A percentile compares a stretch with the other conserved stretches of the same genome.
Conservation (phyloP, 1,139 yeast species). For the Hanseniaspora gamundiae region DNA sequence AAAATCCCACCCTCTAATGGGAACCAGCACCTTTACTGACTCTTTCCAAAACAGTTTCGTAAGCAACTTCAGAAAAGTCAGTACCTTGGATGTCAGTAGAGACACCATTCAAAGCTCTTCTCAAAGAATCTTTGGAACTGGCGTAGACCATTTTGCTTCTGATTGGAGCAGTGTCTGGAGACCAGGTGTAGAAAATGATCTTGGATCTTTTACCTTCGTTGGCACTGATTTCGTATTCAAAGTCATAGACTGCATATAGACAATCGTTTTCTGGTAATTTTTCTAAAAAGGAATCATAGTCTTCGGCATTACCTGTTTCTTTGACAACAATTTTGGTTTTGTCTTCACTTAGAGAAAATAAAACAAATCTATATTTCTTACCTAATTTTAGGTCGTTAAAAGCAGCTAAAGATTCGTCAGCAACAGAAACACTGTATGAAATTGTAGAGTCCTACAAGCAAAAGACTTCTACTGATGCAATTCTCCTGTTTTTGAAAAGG, state of each 20-base stretch:
- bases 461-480: not conserved
- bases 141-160: conserved; percentile 97
- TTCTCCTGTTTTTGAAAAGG: not conserved
- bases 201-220: conserved; percentile 96
- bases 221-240: conserved; percentile 79
- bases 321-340: conserved; percentile 89
- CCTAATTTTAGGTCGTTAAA: conserved; percentile 95
- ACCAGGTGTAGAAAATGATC: conserved; percentile 90
- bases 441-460: too few species aligned
- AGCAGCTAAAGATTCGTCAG: conserved; percentile 85
- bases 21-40: conserved; percentile 75
- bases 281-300: conserved; percentile 75
- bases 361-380: conserved; percentile 73
- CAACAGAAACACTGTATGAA: conserved; percentile 66
- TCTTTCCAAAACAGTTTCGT: conserved; percentile 81
- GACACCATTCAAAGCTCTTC: conserved; percentile 94
- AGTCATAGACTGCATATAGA: conserved; percentile 92
- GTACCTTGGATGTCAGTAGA: conserved; percentile 95
- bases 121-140: conserved; percentile 90
- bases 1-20: too few species aligned
- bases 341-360: conserved; percentile 66
- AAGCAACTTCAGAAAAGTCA: conserved; percentile 91
- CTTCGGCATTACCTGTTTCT: conserved; percentile 58
- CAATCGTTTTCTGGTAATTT: conserved; percentile 93
- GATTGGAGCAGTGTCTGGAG: conserved; percentile 94